Base-by-base conservation (phyloP, 108 stramenopile genomes). In the Thalassiosira profunda region DNA sequence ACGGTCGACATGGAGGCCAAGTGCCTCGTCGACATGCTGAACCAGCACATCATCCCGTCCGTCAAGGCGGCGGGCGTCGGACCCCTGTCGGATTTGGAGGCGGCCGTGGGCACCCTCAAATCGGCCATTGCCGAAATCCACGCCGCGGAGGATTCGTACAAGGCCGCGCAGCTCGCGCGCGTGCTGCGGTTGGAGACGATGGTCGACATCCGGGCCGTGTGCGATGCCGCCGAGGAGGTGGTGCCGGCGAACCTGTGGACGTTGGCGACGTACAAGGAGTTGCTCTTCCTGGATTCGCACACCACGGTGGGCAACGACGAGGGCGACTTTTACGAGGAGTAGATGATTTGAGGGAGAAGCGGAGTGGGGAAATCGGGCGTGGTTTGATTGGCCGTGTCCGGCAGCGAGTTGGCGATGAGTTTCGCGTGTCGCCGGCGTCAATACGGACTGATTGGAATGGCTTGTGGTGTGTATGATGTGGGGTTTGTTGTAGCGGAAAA, bases 191-290 rank as follows among this genome's bases (percentile, higher is more conserved):
- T 95, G 63, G 92, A 94, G 64, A 91, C 94, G 63, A 98, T 98
- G 97, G 79, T 94, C 67, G 91, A 93, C 58, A 91, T 94, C 60
- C 92, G 97, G 40, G 93, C 68, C 17, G 52, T 84, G 29, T 92
- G 90, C 60, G 97, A 98, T 79, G 85, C 82, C 21, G 95, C 97
- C 25, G 97, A 98, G 81, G 92, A 83, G 63, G 83, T 91, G 47
- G 83, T 92, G 23, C 94, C 96, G 48, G 95, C 92, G 47, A 80
- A 91, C 40, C 74, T 89, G 63, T 98, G 96, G 95, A 87, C 94
- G 60, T 80, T 97, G 63, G 93, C 97, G 42, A 96, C 97, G 2
- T 98, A 98, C 89, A 95, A 95, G 87, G 96, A 97, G 61, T 67
- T 98, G 47, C 67, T 97, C 58, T 98, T 96, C 74, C 76, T 94